phyloP scores from a whole-genome alignment of 345 rosid genomes.

The Leavenworthia alabamica region DNA sequence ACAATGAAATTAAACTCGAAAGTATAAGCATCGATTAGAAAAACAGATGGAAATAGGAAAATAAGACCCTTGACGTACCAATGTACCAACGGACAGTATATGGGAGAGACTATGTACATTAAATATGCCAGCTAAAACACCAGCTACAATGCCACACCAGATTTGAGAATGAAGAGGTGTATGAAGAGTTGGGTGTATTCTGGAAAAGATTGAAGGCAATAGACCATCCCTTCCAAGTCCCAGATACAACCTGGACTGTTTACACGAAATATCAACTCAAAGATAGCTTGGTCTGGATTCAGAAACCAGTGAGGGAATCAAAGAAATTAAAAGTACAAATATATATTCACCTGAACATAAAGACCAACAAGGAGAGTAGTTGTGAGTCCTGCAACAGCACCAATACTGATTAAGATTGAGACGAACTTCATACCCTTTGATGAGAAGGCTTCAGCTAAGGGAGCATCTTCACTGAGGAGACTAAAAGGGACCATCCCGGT shows the following conservation, averaged over 20 bases:
- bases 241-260: conserved; percentile 85
- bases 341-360: conserved; percentile 78
- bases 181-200: conserved; percentile 66
- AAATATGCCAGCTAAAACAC: conserved; percentile 66
- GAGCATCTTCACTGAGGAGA: conserved; percentile 83
- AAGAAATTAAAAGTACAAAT: not conserved
- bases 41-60: not conserved
- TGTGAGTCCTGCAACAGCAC: conserved; percentile 97
- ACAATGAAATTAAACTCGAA: conserved; percentile 4
- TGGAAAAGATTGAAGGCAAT: conserved; percentile 80
- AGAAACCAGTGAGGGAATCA: conserved; percentile 3
- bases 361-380: conserved; percentile 93
- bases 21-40: conserved; percentile 2
- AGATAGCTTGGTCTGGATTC: not conserved
- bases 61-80: conserved; percentile 48
- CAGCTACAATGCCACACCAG: conserved; percentile 90
- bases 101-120: conserved; percentile 76
- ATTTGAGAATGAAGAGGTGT: conserved; percentile 91
- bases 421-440: conserved; percentile 82
- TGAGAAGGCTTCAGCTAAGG: conserved; percentile 72
- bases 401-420: conserved; percentile 72
- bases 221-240: conserved; percentile 96
- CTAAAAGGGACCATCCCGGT: conserved; percentile 93
- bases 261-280: conserved; percentile 23
- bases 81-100: conserved; percentile 91